Evolutionary conservation across 495 filamentous ascomycete species (phyloP).

Genomic region (Amniculicola lignicola): DNA sequence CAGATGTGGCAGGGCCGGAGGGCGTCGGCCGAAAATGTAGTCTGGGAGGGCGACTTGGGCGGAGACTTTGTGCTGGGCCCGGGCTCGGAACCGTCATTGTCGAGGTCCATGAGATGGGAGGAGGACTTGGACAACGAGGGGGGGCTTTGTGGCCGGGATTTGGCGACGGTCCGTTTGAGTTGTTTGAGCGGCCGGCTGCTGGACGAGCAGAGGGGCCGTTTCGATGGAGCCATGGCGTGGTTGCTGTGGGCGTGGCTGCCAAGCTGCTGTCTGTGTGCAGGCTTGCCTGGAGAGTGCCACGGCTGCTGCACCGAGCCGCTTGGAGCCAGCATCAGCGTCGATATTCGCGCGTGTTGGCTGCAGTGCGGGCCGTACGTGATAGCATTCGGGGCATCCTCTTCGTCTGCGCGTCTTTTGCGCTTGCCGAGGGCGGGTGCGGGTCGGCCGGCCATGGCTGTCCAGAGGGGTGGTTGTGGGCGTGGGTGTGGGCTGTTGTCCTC

Average conservation of each 20-base stretch:
- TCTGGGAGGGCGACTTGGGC: background rate
- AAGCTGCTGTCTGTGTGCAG: too few species aligned
- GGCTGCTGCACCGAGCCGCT: too few species aligned
- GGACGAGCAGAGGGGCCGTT: background rate
- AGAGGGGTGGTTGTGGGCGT: too few species aligned
- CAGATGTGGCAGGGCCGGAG: slow-evolving; percentile 32
- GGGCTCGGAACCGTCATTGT: background rate
- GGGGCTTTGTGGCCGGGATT: slow-evolving; percentile 1
- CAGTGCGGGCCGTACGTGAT: background rate
- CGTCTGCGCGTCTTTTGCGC: slow-evolving; percentile 23
- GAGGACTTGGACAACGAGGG: background rate
- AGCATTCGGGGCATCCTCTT: background rate
- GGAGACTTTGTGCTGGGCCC: background rate
- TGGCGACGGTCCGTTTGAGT: slow-evolving; percentile 4
- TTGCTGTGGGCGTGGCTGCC: too few species aligned
- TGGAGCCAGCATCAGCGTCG: too few species aligned
- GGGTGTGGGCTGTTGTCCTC: too few species aligned
- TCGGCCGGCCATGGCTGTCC: too few species aligned
- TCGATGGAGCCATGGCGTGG: too few species aligned
- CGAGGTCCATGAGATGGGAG: slow-evolving; percentile 27
- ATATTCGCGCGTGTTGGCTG: too few species aligned
- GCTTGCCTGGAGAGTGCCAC: too few species aligned
- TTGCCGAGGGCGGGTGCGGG: slow-evolving; percentile 19
- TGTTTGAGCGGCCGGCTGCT: slow-evolving; percentile 9
- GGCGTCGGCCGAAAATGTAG: slow-evolving; percentile 13